Base-by-base conservation (phyloP, 805 yeast species). In the Wickerhamomyces alni region DNA sequence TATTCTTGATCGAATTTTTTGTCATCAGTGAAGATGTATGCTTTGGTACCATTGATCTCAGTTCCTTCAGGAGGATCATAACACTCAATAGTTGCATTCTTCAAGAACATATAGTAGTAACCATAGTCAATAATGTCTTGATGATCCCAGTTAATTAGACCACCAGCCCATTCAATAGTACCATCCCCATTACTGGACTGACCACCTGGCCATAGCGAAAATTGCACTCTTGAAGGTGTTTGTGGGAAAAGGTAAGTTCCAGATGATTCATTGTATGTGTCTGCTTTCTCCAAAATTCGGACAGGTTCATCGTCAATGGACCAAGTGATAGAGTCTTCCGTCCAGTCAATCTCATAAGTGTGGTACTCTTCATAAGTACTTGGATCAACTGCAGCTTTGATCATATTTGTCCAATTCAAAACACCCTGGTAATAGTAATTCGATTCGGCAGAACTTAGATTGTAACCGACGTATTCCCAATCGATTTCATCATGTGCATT, bases 401-500 rank as follows among this genome's bases (percentile, higher is more conserved):
- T 55, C 47, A 76, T 70, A 59, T 84, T 82, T 25, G 79, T 69
- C 62, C 78, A 85, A 67, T 85, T 75, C 55, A 79, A 66, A 27
- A 67, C 60, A 60, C 91, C 96, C 57, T 82, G 80, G 59, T 75
- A 79, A 67, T 85, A 89, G 70, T 58, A 88, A 65, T 89, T 89
- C 21, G 88, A 69, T 69, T 89, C 89, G 2, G 80, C 85, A 17
- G 62, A 58, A 25, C 71, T 70, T 54, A 85, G 62, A 55, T 83
- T 76, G 54, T 74, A 73, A 42, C 98, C 98, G 46, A 87, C 82
- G 50, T 79, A 82, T 67, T 89, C 96, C 56, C 64, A 80, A 73
- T 89, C 97, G 52, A 88, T 74, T 70, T 89, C 97, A 67, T 88
- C 97, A 69, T 86, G 80, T 33, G 82, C 87, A 57, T 85, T 84